These are phyloP conservation scores for Penstemon eatonii DNA, from an alignment of 257 asterid species.

Conservation along the genomic window DNA sequence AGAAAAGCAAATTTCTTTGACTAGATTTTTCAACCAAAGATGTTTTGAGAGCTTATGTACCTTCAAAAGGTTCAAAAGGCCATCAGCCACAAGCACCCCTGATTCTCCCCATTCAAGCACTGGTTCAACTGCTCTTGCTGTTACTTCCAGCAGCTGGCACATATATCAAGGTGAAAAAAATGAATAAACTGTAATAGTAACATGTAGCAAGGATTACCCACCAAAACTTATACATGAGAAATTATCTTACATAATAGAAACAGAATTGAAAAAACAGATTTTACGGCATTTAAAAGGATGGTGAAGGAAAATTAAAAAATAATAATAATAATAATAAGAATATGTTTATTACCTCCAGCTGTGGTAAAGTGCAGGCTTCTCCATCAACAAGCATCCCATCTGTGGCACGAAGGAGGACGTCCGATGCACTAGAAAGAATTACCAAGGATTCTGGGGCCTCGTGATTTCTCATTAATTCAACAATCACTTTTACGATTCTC, in stretches of 20 bases:
- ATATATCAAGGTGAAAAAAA: slow-evolving; percentile 25
- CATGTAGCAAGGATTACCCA: slow-evolving; percentile 20
- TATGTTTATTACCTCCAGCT: slow-evolving; percentile 70
- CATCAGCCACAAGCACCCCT: slow-evolving; percentile 85
- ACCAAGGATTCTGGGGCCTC: slow-evolving; percentile 86
- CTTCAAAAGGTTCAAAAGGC: slow-evolving; percentile 87
- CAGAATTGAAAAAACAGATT: slow-evolving; percentile 11
- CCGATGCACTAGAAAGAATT: slow-evolving; percentile 84
- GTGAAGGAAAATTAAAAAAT: not conserved
- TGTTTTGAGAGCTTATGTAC: slow-evolving; percentile 35
- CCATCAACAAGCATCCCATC: slow-evolving; percentile 99
- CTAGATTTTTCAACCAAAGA: not conserved
- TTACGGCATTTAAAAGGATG: slow-evolving; percentile 6
- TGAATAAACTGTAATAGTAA: slow-evolving; percentile 37
- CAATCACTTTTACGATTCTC: slow-evolving; percentile 85
- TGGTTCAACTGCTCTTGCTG: slow-evolving; percentile 91
- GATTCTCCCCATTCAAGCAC: slow-evolving; percentile 96
- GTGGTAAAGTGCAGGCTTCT: slow-evolving; percentile 99
- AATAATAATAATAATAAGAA: slow-evolving; percentile 10
- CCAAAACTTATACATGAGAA: not conserved
- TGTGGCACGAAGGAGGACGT: slow-evolving; percentile 95
- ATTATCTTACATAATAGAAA: slow-evolving; percentile 2
- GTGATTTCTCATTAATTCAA: slow-evolving; percentile 90
- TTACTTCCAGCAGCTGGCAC: slow-evolving; percentile 82
- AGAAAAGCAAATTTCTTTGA: not conserved